Evolutionary conservation across 2,329 filamentous ascomycete genomes (phyloP).

Genomic region (Pseudogymnoascus sp.): DNA sequence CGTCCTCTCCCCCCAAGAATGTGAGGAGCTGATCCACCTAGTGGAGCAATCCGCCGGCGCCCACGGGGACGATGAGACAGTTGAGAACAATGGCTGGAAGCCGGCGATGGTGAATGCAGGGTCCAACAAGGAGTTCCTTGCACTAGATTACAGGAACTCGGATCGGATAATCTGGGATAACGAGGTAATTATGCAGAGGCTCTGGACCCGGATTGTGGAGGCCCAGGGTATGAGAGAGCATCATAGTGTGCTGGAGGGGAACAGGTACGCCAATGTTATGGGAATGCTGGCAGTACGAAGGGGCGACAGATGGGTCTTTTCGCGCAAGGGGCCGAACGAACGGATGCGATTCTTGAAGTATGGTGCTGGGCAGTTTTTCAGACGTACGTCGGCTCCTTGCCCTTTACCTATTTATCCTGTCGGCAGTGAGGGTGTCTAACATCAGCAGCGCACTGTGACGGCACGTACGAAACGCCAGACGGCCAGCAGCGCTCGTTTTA

Average conservation of each 20-base stretch:
- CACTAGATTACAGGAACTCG: conserved; percentile 54
- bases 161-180: conserved; percentile 72
- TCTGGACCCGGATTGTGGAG: conserved; percentile 53
- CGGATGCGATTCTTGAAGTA: conserved; percentile 71
- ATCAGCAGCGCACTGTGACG: conserved; percentile 55
- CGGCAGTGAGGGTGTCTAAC: conserved; percentile 15
- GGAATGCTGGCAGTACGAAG: conserved; percentile 26
- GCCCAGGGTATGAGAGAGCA: conserved; percentile 34
- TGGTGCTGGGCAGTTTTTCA: conserved; percentile 63
- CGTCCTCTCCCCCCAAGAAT: conserved; percentile 53
- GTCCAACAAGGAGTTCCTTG: conserved; percentile 48
- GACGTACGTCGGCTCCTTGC: conserved; percentile 25
- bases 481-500: conserved; percentile 31
- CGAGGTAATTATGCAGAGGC: conserved; percentile 48
- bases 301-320: conserved; percentile 17
- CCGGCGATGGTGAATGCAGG: conserved; percentile 63
- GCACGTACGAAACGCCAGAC: conserved; percentile 40
- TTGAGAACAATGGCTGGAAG: conserved; percentile 44
- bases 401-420: neutral
- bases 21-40: conserved; percentile 42
- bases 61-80: conserved; percentile 20
- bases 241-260: conserved; percentile 29
- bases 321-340: conserved; percentile 51
- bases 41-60: conserved; percentile 40
- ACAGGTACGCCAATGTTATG: conserved; percentile 22